Evolutionary conservation across 2,329 filamentous ascomycete species (phyloP).

Genomic region (Pseudopyricularia cyperi): DNA sequence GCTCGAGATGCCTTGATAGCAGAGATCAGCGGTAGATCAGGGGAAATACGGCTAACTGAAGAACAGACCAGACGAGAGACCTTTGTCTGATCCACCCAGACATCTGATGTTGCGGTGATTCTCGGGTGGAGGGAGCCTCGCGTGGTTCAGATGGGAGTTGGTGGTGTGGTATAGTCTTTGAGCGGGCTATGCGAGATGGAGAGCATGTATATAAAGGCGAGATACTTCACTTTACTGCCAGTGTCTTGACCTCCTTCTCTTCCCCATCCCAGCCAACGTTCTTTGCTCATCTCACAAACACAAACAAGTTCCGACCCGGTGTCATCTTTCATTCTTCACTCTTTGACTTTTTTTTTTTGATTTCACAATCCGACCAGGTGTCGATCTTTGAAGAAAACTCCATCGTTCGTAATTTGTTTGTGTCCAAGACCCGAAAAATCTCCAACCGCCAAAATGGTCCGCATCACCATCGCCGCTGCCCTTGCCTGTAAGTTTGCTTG

Average conservation of each 20-base stretch:
- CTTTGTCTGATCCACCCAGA: too few relatives aligned
- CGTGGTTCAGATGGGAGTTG: too few relatives aligned
- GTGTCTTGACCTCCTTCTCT: too few relatives aligned
- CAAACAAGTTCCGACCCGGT: conserved; percentile 2
- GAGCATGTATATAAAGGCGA: too few relatives aligned
- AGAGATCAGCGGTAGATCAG: too few relatives aligned
- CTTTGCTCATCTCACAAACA: neutral
- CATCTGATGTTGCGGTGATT: too few relatives aligned
- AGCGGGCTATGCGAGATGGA: neutral
- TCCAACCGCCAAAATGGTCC: conserved; percentile 3
- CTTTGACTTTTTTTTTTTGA: neutral
- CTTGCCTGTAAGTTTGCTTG: conserved; percentile 5
- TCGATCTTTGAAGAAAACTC: neutral
- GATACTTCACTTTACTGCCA: neutral
- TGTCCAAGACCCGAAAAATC: neutral
- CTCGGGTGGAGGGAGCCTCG: too few relatives aligned
- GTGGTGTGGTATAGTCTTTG: too few relatives aligned
- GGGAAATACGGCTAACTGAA: too few relatives aligned
- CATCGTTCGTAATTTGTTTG: neutral
- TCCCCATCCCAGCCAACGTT: neutral
- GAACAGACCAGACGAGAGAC: too few relatives aligned
- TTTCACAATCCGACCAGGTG: conserved; percentile 3
- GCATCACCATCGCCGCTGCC: conserved; percentile 5
- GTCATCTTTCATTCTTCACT: neutral
- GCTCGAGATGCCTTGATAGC: too few relatives aligned